A percentile compares a stretch with the other conserved stretches of the same genome.
Conservation (phyloP, 2,329 filamentous ascomycete species). For the Cytospora leucostoma region DNA sequence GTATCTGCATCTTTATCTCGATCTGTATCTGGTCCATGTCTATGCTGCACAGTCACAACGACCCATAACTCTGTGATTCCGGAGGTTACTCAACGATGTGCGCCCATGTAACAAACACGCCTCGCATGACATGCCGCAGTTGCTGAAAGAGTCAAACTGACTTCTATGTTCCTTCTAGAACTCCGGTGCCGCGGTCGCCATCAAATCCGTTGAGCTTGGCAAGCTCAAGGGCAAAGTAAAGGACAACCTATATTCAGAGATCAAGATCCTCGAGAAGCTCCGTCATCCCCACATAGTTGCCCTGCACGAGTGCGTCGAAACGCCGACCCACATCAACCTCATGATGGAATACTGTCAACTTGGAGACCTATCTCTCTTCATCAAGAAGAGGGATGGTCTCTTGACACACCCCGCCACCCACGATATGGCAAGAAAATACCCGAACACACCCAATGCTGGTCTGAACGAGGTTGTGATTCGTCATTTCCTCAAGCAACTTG, state of each 20-base stretch:
- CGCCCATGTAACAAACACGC: background rate
- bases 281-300: conserved; percentile 97
- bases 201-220: conserved; percentile 91
- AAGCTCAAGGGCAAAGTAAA: conserved; percentile 95
- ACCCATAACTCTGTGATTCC: background rate
- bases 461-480: conserved; percentile 94
- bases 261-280: conserved; percentile 89
- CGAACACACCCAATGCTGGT: conserved; percentile 78
- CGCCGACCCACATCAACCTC: conserved; percentile 84
- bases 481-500: conserved; percentile 93
- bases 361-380: conserved; percentile 91
- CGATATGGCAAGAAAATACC: conserved; percentile 93
- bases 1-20: background rate
- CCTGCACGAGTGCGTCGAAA: conserved; percentile 91
- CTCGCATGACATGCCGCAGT: conserved; percentile 5
- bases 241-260: conserved; percentile 93
- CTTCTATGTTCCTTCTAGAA: conserved; percentile 52
- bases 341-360: conserved; percentile 99
- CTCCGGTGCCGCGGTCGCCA: conserved; percentile 80
- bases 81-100: background rate
- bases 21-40: background rate
- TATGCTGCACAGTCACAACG: background rate
- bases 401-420: conserved; percentile 76
- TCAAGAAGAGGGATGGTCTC: conserved; percentile 87
- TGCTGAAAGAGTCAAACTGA: conserved; percentile 21